Evolutionary conservation across 139 green algal species (phyloP), one percentile per base, ranked within the genome.

Genomic region (Coelastrella sp.): DNA sequence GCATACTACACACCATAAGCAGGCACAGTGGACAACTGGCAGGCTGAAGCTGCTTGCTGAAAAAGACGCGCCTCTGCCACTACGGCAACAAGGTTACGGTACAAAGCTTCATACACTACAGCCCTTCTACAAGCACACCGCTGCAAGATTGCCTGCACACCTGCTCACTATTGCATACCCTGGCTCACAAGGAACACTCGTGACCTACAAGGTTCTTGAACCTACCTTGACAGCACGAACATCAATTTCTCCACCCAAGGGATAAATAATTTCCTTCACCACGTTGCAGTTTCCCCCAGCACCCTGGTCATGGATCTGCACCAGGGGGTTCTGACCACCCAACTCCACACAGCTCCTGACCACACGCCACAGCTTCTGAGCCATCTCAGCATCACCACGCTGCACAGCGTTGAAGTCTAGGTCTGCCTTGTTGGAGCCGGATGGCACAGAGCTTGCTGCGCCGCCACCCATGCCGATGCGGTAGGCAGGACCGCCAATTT

Each of bases 261-360:
- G 98, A 96, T 99, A 99, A 89, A 99, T 98, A 93, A 99, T 99
- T 95, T 99, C 98, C 96, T 99, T 99, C 22, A 99, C 97, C 79
- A 99, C 98, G 93, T 99, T 99, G 96, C 98, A 99, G 95, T 99
- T 99, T 89, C 98, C 98, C 84, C 98, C 98, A 5, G 98, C 98
- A 80, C 98, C 98, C 95, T 99, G 95, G 91, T 98, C 96, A 89
- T 98, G 96, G 86, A 98, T 97, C 94, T 97, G 96, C 81, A 99
- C 95, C 81, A 99, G 99, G 32, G 98, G 98, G 95, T 99, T 99
- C 5, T 90, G 61, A 8, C 95, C 92, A 2, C 98, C 98, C 88
- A 99, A 73, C 95, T 99, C 98, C 76, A 99, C 97, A 90, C 98
- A 99, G 59, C 95, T 95, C 17, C 97, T 95, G 81, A 99, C 98